Conservation (phyloP, 257 asterid genomes). For the Nemophila menziesii region DNA sequence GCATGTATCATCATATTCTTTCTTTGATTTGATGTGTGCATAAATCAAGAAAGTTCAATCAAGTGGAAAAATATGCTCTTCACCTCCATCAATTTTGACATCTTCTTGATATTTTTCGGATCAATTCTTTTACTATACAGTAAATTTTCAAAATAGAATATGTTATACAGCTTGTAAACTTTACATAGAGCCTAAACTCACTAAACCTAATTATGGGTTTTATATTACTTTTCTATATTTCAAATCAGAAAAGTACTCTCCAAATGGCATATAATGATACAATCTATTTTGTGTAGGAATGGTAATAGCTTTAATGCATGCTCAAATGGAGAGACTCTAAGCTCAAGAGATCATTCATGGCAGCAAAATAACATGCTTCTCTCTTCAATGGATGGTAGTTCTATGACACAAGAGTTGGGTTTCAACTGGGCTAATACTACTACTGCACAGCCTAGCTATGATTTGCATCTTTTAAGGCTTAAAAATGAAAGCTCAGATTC, state of each 20-base stretch:
- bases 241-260: too few species aligned
- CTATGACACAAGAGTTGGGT: slow-evolving; percentile 40
- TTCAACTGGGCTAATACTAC: slow-evolving; percentile 28
- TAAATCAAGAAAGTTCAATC: slow-evolving; percentile 18
- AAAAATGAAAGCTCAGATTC: slow-evolving; percentile 31
- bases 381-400: slow-evolving; percentile 17
- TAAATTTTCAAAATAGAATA: too few species aligned
- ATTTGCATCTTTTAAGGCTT: slow-evolving; percentile 21
- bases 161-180: neutral
- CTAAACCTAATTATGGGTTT: neutral
- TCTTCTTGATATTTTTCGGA: neutral
- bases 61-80: slow-evolving; percentile 4
- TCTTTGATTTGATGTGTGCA: slow-evolving; percentile 35
- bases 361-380: slow-evolving; percentile 20
- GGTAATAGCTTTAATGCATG: slow-evolving; percentile 14
- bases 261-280: too few species aligned
- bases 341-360: slow-evolving; percentile 23
- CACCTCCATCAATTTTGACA: too few species aligned
- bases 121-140: neutral
- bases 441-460: slow-evolving; percentile 7
- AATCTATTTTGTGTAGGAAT: slow-evolving; percentile 24
- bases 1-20: slow-evolving; percentile 10
- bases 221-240: neutral
- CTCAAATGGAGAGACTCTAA: slow-evolving; percentile 10
- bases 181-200: neutral